phyloP scores from a whole-genome alignment of 176 grass and related monocot genomes.

The Calamus simplicifolius region DNA sequence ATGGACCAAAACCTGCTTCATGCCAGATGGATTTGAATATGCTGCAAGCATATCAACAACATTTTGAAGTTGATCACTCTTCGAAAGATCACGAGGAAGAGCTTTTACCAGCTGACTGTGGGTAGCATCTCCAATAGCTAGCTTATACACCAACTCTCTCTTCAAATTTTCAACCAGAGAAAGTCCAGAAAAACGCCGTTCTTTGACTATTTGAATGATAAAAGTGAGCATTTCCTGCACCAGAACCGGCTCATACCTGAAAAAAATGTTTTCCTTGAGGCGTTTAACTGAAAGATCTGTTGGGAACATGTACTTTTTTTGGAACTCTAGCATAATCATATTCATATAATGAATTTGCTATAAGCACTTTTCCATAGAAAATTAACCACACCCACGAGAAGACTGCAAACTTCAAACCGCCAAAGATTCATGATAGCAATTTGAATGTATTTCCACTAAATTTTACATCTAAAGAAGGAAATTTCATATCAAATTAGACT shows the following conservation, averaged over 20 bases:
- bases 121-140: constrained; percentile 72
- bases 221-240: constrained; percentile 91
- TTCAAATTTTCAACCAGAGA: constrained; percentile 79
- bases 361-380: too few relatives aligned
- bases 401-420: too few relatives aligned
- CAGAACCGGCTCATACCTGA: constrained; percentile 78
- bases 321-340: too few relatives aligned
- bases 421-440: too few relatives aligned
- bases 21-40: constrained; percentile 94
- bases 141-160: constrained; percentile 85
- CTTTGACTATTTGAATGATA: constrained; percentile 93
- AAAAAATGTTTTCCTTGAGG: not conserved
- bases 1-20: constrained; percentile 73
- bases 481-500: too few relatives aligned
- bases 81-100: constrained; percentile 83
- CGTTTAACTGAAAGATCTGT: too few relatives aligned
- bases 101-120: constrained; percentile 88
- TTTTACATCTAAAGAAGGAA: too few relatives aligned
- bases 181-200: constrained; percentile 85
- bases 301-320: too few relatives aligned
- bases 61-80: constrained; percentile 70
- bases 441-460: too few relatives aligned
- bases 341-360: too few relatives aligned
- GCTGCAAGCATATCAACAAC: constrained; percentile 73
- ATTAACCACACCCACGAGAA: too few relatives aligned